Base-by-base conservation (phyloP, 495 filamentous ascomycete species). In the Astrothelium subdiscretum region DNA sequence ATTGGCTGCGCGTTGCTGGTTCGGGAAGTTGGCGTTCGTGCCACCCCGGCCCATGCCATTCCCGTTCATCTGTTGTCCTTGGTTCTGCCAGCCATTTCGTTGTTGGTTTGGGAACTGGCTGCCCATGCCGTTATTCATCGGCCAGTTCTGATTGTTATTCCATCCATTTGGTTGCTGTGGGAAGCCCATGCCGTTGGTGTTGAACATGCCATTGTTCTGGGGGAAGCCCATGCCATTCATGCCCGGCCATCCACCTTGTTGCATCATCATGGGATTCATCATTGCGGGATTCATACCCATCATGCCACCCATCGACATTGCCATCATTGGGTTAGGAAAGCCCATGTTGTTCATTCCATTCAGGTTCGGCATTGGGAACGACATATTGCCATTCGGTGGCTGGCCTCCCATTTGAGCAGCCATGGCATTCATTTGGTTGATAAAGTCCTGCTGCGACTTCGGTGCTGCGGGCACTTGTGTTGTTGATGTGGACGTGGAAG, bases 1-100 rank as follows among this genome's bases (percentile, higher is more conserved):
- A 59, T 84, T 81, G n/a, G 79, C 73, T 10, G 82, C 86, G 59
- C 86, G 81, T 75, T 94, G 87, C 72, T 94, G 84, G 68, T 88
- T 87, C 26, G 83, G 80, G 67, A 89, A 89, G 57, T 74, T 72
- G 31, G 76, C 75, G 66, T 74, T 73, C 11, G 58, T 59, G 10
- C 65, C 65, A 32, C 62, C 57, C 31, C 57, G 20, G 40, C 62
- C 57, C 13, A 11, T 6, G 15, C 60, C 58, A 40, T 54, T 54
- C 62, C 43, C 43, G 20, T 8, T 29, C 20, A 11, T 27, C 29
- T 24, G n/a, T 12, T 15, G 15, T 48, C 43, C 35, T 40, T 63
- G 15, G 27, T 57, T 59, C 20, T 61, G 62, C 59, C 63, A 67
- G 27, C 43, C 58, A 43, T 64, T 61, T n/a, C n/a, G 20, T 24